Conservation (phyloP, 371 early-diverging fungal species). For the Mortierella sp. region DNA sequence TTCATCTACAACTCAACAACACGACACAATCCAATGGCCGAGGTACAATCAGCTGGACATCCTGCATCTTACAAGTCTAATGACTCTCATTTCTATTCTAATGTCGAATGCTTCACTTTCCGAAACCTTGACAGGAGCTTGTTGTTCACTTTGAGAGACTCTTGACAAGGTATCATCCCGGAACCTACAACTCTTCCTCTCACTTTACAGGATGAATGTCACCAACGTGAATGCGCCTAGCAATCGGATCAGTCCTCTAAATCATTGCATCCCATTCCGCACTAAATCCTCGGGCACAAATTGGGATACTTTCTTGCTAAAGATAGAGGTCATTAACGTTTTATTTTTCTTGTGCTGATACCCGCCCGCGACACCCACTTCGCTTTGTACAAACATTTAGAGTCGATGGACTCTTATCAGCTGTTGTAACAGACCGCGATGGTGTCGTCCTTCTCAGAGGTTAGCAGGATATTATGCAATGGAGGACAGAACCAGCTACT, state of each 20-base stretch:
- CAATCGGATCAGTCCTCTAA: background rate
- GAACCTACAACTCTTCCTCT: background rate
- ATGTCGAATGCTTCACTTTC: background rate
- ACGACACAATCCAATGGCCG: conserved; percentile 5
- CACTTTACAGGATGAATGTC: conserved; percentile 34
- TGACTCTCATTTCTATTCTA: background rate
- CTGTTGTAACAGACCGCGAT: conserved; percentile 73
- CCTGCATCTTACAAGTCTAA: background rate
- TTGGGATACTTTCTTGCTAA: background rate
- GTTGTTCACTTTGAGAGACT: conserved; percentile 58
- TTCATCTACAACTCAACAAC: too few relatives aligned
- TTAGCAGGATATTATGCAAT: conserved; percentile 25
- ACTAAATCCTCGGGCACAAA: background rate
- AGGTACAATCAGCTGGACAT: conserved; percentile 4
- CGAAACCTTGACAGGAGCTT: conserved; percentile 28
- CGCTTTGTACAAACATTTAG: conserved; percentile 15
- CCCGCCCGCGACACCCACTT: background rate
- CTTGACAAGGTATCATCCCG: conserved; percentile 40
- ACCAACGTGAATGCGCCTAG: background rate
- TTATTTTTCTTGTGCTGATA: background rate
- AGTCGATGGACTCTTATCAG: conserved; percentile 66
- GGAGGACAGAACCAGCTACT: background rate
- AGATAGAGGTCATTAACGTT: background rate
- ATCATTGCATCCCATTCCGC: background rate
- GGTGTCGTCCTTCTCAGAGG: conserved; percentile 72